Base-by-base conservation (phyloP, 192 early-diverging fungal species). In the Spizellomyces sp. region DNA sequence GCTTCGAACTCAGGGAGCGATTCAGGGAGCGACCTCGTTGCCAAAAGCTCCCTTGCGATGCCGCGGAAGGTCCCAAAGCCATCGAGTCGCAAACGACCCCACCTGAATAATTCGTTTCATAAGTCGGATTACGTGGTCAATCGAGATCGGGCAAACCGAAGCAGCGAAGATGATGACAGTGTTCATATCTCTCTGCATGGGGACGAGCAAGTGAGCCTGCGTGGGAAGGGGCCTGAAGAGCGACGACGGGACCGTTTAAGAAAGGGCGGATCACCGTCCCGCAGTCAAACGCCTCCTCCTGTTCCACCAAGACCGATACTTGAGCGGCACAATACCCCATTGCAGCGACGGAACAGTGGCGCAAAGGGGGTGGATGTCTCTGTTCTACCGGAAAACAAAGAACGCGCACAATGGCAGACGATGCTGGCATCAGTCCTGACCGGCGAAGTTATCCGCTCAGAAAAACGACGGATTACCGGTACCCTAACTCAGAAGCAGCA, bases 341-440 rank as follows among this genome's bases (percentile, higher is more conserved):
- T n/a, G 43, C 70, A 8, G 6, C 21, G 60, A 14, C 70, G 46
- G 5, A 64, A 72, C 50, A 72, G 55, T 45, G 50, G 48, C 0
- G 8, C 17, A 17, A 61, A 9, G 14, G 36, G 36, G 5, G 22
- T 14, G 0, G 17, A 15, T 4, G 59, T 61, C 0, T 42, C 17
- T 15, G 14, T 61, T 41, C 15, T 41, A 4, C 21, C 15, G 59
- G 15, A 5, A 36, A 64, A 56, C 52, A 64, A 64, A 22, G 94
- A 95, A 71, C 87, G 94, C 48, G 74, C 84, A 10, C 91, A 93
- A 69, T 95, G 94, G 94, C 94, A 92, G 52, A 85, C 88, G 50
- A 92, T 95, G 91, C 79, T 95, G 5, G 82, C 89, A 41, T 90
- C 91, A 12, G 94, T 93, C 10, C 74, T 95, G 27, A 86, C 80